These are phyloP conservation scores for Conticribra weissflogii DNA, from an alignment of 108 stramenopile species.

Conservation along the genomic window DNA sequence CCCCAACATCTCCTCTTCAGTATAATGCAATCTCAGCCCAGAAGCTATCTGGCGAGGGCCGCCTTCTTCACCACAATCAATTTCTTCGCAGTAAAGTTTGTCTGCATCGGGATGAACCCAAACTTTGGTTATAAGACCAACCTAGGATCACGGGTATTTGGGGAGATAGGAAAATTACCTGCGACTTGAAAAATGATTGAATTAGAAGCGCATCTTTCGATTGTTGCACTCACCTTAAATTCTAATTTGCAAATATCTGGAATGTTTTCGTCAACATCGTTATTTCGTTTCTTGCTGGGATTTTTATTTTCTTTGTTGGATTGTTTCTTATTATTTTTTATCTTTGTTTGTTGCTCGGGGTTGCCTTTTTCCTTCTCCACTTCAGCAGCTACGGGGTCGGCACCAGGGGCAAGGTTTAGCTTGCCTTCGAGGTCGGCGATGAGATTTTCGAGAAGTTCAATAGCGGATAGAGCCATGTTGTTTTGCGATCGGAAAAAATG, in stretches of 20 bases:
- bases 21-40: constrained; percentile 89
- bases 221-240: constrained; percentile 89
- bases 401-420: constrained; percentile 58
- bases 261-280: constrained; percentile 43
- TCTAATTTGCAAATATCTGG: constrained; percentile 89
- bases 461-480: constrained; percentile 32
- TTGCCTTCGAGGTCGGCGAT: constrained; percentile 82
- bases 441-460: constrained; percentile 73
- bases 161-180: too few relatives aligned
- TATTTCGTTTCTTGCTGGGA: constrained; percentile 4
- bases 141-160: too few relatives aligned
- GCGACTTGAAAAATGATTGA: too few relatives aligned
- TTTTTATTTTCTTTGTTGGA: constrained; percentile 10
- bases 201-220: too few relatives aligned
- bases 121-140: constrained; percentile 91
- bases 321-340: constrained; percentile 22
- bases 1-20: constrained; percentile 89
- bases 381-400: constrained; percentile 14
- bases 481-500: too few relatives aligned
- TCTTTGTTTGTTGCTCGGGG: constrained; percentile 23
- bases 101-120: constrained; percentile 97
- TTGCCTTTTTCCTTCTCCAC: constrained; percentile 42
- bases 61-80: constrained; percentile 92
- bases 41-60: constrained; percentile 89
- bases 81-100: constrained; percentile 97